A percentile compares a stretch with the other conserved stretches of the same genome.
phyloP scores from a whole-genome alignment of 2,329 filamentous ascomycete genomes.

The Microsporum canis region DNA sequence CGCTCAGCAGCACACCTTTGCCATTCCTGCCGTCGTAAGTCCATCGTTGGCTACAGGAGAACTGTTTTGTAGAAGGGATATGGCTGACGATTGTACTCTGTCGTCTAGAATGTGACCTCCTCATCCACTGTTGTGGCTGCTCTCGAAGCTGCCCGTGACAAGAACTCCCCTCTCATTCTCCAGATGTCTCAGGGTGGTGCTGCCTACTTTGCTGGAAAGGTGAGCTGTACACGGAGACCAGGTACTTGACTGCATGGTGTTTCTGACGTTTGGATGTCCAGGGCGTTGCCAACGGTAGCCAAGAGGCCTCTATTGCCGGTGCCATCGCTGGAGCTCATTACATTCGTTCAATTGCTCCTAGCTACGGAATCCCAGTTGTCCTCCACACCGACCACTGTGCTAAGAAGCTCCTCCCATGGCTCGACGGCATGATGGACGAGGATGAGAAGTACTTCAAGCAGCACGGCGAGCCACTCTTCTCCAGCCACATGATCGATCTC shows the following conservation, averaged over 20 bases:
- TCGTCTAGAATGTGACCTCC: slow-evolving; percentile 68
- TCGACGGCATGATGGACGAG: slow-evolving; percentile 88
- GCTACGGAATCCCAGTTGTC: slow-evolving; percentile 82
- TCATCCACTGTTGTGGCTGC: slow-evolving; percentile 75
- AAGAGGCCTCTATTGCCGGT: slow-evolving; percentile 80
- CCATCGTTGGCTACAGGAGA: slow-evolving; percentile 7
- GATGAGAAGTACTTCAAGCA: slow-evolving; percentile 94
- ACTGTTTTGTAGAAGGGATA: slow-evolving; percentile 2
- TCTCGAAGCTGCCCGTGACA: slow-evolving; percentile 88
- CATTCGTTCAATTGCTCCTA: slow-evolving; percentile 74
- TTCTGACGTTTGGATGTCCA: slow-evolving; percentile 15
- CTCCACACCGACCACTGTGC: slow-evolving; percentile 98
- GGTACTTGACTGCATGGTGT: not conserved
- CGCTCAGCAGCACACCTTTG: slow-evolving; percentile 75
- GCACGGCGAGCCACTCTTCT: slow-evolving; percentile 86
- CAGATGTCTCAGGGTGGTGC: slow-evolving; percentile 90
- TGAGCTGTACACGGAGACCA: slow-evolving; percentile 24
- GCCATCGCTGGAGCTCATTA: slow-evolving; percentile 84
- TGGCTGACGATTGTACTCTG: not conserved
- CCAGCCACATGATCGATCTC: slow-evolving; percentile 96
- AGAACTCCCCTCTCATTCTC: slow-evolving; percentile 83
- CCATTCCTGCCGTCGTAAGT: slow-evolving; percentile 67
- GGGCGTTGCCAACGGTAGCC: slow-evolving; percentile 71
- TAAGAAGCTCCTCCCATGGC: slow-evolving; percentile 98
- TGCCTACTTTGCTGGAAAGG: slow-evolving; percentile 85